Evolutionary conservation across 148 eudicot species (phyloP).

Genomic region (Camellia japonica): DNA sequence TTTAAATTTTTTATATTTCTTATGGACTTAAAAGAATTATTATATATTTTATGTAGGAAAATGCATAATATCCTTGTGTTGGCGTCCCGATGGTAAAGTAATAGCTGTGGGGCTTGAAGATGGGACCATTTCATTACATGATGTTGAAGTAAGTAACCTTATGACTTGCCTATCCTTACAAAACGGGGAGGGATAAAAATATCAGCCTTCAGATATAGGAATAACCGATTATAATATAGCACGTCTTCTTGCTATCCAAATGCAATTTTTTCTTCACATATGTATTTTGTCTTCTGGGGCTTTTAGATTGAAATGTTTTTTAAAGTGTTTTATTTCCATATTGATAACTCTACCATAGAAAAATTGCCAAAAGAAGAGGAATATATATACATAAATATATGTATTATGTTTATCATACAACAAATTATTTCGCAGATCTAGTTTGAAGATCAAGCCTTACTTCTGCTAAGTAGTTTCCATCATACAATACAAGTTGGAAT

Average conservation of each 20-base stretch:
- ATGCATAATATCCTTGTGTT: slow-evolving; percentile 84
- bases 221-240: not conserved
- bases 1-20: too few species aligned
- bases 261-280: not conserved
- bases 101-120: slow-evolving; percentile 96
- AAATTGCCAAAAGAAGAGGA: too few species aligned
- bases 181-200: not conserved
- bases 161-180: not conserved
- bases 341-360: too few species aligned
- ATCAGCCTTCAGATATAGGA: not conserved
- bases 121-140: slow-evolving; percentile 85
- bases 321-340: too few species aligned
- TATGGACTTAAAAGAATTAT: slow-evolving; percentile 9
- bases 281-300: too few species aligned
- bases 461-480: too few species aligned
- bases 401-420: too few species aligned
- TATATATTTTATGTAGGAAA: slow-evolving; percentile 46
- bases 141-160: slow-evolving; percentile 83
- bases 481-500: too few species aligned
- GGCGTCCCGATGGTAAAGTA: slow-evolving; percentile 99
- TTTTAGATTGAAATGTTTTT: too few species aligned
- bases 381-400: too few species aligned
- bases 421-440: too few species aligned
- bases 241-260: not conserved
- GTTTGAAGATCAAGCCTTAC: too few species aligned